Evolutionary conservation across 345 rosid species (phyloP).

Genomic region (Aethionema arabicum): DNA sequence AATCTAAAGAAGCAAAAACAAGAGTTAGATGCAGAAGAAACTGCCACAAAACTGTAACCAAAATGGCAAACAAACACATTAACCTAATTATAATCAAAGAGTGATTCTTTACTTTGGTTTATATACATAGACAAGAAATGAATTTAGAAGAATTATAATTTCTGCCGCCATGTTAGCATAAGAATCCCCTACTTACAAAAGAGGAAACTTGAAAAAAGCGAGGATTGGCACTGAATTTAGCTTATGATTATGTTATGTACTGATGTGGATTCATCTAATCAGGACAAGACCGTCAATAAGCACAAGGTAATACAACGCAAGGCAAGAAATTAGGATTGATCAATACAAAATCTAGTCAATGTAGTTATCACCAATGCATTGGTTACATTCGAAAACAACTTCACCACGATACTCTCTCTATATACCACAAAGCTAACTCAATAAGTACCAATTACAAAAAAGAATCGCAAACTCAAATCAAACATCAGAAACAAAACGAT

Average conservation of each 20-base stretch:
- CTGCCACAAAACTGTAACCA: constrained; percentile 1
- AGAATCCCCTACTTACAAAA: constrained; percentile 5
- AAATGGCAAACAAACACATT: background rate
- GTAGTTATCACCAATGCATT: background rate
- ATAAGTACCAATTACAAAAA: too few relatives aligned
- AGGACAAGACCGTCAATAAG: constrained; percentile 60
- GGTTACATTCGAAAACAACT: background rate
- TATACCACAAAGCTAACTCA: too few relatives aligned
- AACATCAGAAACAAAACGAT: background rate
- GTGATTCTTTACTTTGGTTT: too few relatives aligned
- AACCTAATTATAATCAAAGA: too few relatives aligned
- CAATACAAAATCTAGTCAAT: background rate
- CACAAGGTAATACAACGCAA: constrained; percentile 11
- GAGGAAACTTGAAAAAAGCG: constrained; percentile 21
- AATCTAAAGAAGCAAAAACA: constrained; percentile 44
- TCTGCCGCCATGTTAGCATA: constrained; percentile 25
- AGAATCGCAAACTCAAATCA: background rate
- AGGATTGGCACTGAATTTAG: constrained; percentile 40
- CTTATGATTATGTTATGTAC: constrained; percentile 59
- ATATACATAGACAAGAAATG: too few relatives aligned
- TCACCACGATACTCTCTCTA: too few relatives aligned
- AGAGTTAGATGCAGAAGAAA: background rate
- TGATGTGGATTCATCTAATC: constrained; percentile 32
- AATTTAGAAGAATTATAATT: background rate
- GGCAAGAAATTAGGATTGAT: background rate